Conservation (phyloP, 176 grass and related monocot genomes). For the Avena sativa region DNA sequence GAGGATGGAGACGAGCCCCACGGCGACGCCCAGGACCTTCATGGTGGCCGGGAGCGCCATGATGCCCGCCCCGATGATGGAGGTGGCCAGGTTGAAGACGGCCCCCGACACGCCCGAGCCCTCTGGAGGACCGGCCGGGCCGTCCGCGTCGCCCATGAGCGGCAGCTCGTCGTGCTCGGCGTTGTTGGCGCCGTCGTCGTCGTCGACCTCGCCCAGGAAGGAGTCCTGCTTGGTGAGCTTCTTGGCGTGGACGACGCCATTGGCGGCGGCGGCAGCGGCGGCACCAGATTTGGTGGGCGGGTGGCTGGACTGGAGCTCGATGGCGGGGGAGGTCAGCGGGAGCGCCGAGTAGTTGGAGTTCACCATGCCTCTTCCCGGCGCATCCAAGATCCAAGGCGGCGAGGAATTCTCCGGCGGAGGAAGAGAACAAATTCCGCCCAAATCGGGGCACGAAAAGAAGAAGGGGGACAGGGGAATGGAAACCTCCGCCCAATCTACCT, state of each 20-base stretch:
- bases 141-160: slow-evolving; percentile 67
- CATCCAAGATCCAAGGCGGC: slow-evolving; percentile 25
- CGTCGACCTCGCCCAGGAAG: slow-evolving; percentile 53
- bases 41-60: slow-evolving; percentile 98
- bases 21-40: slow-evolving; percentile 92
- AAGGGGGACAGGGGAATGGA: not conserved
- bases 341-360: slow-evolving; percentile 72
- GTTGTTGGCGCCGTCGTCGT: not conserved
- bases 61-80: slow-evolving; percentile 96
- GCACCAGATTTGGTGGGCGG: slow-evolving; percentile 35
- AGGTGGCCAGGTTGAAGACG: slow-evolving; percentile 95
- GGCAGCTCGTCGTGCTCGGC: slow-evolving; percentile 69
- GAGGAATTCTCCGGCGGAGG: not conserved
- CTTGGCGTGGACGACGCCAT: slow-evolving; percentile 46
- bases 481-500: not conserved
- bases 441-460: not conserved
- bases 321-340: slow-evolving; percentile 54
- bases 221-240: slow-evolving; percentile 59
- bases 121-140: slow-evolving; percentile 29
- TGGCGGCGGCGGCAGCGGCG: slow-evolving; percentile 24
- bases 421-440: not conserved
- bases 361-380: slow-evolving; percentile 47
- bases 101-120: slow-evolving; percentile 68
- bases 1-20: slow-evolving; percentile 74
- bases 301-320: slow-evolving; percentile 70